phyloP scores from a whole-genome alignment of 2,329 filamentous ascomycete species.

The Dactylonectria estremocensis region DNA sequence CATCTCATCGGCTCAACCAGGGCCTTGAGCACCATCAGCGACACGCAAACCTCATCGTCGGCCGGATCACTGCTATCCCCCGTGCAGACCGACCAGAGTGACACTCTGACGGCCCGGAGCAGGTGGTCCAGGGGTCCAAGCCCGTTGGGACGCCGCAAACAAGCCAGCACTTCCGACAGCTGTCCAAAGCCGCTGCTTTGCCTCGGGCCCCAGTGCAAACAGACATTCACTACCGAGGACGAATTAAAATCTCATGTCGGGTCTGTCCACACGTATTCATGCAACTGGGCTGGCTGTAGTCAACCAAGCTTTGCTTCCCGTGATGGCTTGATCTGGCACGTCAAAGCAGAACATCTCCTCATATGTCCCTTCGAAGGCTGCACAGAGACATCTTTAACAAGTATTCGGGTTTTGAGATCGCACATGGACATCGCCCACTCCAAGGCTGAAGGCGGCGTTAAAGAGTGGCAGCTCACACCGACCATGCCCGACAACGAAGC shows the following conservation, averaged over 20 bases:
- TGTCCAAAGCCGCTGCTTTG: constrained; percentile 40
- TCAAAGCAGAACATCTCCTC: constrained; percentile 61
- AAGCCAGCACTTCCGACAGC: constrained; percentile 33
- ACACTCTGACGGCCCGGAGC: constrained; percentile 38
- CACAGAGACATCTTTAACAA: constrained; percentile 55
- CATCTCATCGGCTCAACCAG: constrained; percentile 12
- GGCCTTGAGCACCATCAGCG: constrained; percentile 48
- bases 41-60: constrained; percentile 48
- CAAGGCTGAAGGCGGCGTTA: constrained; percentile 36
- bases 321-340: constrained; percentile 59
- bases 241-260: constrained; percentile 47
- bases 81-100: constrained; percentile 48
- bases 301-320: constrained; percentile 55
- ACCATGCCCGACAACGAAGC: background rate
- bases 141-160: constrained; percentile 36
- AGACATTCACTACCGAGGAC: constrained; percentile 42
- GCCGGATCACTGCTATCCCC: constrained; percentile 51
- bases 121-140: constrained; percentile 45
- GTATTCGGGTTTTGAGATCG: constrained; percentile 52
- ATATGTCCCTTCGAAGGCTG: constrained; percentile 59
- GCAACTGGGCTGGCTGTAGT: constrained; percentile 58
- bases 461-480: constrained; percentile 48
- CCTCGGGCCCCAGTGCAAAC: constrained; percentile 48
- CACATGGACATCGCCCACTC: constrained; percentile 57
- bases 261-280: constrained; percentile 52